Conservation (phyloP, 1,139 yeast genomes). For the Yamadazyma kanchanaburiensis region DNA sequence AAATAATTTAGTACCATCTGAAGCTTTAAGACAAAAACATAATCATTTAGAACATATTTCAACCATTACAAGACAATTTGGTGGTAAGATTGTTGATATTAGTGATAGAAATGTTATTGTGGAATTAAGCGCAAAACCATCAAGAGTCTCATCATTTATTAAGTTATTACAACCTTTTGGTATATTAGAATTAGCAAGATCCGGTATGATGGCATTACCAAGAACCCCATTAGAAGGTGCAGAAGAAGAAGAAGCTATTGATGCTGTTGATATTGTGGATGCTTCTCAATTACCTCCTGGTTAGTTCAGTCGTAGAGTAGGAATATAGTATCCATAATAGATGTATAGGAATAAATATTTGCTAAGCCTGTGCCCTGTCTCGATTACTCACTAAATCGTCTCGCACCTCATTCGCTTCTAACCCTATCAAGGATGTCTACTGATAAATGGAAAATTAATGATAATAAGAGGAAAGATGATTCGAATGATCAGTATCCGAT, state of each 20-base stretch:
- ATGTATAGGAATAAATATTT: no score
- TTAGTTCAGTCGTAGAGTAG: no score
- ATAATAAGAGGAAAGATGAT: no score
- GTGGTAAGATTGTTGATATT: slow-evolving; percentile 89
- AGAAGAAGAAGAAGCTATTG: slow-evolving; percentile 44
- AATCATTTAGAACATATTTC: slow-evolving; percentile 82
- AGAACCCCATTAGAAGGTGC: slow-evolving; percentile 79
- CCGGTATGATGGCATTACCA: slow-evolving; percentile 98
- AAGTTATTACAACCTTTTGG: slow-evolving; percentile 94
- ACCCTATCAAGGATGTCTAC: background rate
- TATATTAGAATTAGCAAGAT: slow-evolving; percentile 90
- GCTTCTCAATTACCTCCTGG: slow-evolving; percentile 93
- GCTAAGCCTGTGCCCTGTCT: no score
- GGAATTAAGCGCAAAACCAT: slow-evolving; percentile 92
- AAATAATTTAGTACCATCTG: slow-evolving; percentile 83
- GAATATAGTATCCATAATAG: no score
- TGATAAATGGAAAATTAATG: slow-evolving; percentile 1
- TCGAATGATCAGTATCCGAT: no score
- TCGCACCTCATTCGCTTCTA: no score
- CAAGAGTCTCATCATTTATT: slow-evolving; percentile 80
- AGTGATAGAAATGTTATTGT: slow-evolving; percentile 92
- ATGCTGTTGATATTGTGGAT: slow-evolving; percentile 71
- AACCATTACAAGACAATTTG: slow-evolving; percentile 78
- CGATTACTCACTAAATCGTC: no score
- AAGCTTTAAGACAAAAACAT: slow-evolving; percentile 92